Base-by-base conservation (phyloP, 139 green algal species). In the Edaphochlamys debaryana region DNA sequence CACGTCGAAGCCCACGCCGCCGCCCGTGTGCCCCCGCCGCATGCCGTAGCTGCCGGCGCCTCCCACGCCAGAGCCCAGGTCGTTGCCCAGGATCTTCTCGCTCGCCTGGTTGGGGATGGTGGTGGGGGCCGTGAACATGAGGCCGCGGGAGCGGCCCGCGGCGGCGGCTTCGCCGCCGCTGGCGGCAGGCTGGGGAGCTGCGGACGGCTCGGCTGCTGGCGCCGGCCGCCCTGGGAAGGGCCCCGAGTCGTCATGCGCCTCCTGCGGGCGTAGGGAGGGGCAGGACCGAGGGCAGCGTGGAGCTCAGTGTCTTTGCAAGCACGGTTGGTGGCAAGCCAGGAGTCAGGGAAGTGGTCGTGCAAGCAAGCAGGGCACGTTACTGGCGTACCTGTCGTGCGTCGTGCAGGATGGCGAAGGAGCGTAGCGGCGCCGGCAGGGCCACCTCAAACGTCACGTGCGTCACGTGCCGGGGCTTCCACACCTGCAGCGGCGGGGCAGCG, bases 361-460 rank as follows among this genome's bases (percentile, higher is more conserved):
- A n/a, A n/a, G n/a, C n/a, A n/a, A n/a, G n/a, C n/a, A n/a, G n/a
- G n/a, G n/a, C n/a, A n/a, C n/a, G n/a, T n/a, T n/a, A n/a, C n/a
- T n/a, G n/a, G n/a, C n/a, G n/a, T n/a, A n/a, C n/a, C 34, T 30
- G 29, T 27, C 75, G 58, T 20, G 75, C 75, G 75, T 81, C 78
- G 20, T 84, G 78, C 32, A 84, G 64, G 48, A 84, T 68, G 36
- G 50, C 66, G 37, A 84, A 84, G 66, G 66, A 77, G 38, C 66
- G 66, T 3, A 77, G 11, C 20, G 78, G 66, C 36, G 62, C 78
- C 4, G 66, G 2, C 11, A 75, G 45, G 15, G 66, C 78, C 64
- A 84, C n/a, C 78, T 84, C 78, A 36, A 84, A 77, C 27, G 66
- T 84, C 36, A 84, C 78, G 25, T 36, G 41, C 17, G 66, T 84